phyloP scores from a whole-genome alignment of 345 rosid genomes.

The Erysimum cheiranthoides region DNA sequence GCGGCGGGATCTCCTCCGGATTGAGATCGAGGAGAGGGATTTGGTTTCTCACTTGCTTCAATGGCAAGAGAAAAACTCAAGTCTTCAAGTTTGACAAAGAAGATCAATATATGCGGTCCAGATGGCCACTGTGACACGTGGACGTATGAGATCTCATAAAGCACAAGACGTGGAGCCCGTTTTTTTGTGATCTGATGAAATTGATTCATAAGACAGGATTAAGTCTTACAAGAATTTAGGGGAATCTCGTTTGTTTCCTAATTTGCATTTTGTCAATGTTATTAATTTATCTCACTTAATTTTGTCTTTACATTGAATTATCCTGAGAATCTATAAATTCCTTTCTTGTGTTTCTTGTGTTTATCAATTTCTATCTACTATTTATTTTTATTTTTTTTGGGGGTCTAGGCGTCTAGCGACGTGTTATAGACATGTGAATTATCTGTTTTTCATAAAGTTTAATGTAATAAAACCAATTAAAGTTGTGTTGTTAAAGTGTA shows the following conservation, averaged over 20 bases:
- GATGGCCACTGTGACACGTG: constrained; percentile 31
- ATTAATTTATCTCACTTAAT: neutral
- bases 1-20: too few relatives aligned
- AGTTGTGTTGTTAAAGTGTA: neutral
- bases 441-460: neutral
- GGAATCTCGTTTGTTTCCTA: constrained; percentile 20
- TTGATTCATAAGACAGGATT: constrained; percentile 8
- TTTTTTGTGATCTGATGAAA: constrained; percentile 13
- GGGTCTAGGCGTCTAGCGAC: neutral
- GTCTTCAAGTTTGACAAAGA: constrained; percentile 26
- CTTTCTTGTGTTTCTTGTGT: neutral
- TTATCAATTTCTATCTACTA: neutral
- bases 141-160: constrained; percentile 10
- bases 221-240: constrained; percentile 1
- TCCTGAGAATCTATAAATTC: neutral
- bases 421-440: neutral
- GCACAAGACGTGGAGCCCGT: constrained; percentile 22
- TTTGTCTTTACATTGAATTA: neutral
- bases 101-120: constrained; percentile 17
- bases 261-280: neutral
- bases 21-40: constrained; percentile 10
- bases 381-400: too few relatives aligned
- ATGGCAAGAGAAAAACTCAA: constrained; percentile 22
- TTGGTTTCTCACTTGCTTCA: constrained; percentile 28
- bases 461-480: neutral